Conservation (phyloP, 257 asterid species). For the Gynochthodes officinalis region DNA sequence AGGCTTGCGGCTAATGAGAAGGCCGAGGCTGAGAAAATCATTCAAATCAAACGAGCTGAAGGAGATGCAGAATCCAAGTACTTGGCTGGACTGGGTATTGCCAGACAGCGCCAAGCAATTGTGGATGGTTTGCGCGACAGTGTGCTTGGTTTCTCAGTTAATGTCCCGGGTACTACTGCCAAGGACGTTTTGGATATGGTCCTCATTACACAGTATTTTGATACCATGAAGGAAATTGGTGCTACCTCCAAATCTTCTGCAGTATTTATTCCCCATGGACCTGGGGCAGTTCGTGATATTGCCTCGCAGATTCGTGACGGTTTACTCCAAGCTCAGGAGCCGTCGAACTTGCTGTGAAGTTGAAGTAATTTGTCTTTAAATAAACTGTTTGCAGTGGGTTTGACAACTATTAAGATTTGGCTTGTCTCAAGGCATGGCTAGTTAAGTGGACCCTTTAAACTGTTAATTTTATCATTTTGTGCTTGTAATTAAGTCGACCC, state of each 20-base stretch:
- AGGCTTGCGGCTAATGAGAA: slow-evolving; percentile 50
- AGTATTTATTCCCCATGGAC: slow-evolving; percentile 54
- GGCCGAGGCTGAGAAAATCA: slow-evolving; percentile 56
- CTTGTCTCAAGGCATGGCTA: neutral
- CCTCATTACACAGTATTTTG: slow-evolving; percentile 54
- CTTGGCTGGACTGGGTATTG: slow-evolving; percentile 52
- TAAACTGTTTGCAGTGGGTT: neutral
- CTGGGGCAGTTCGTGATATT: slow-evolving; percentile 53
- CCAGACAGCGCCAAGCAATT: slow-evolving; percentile 60
- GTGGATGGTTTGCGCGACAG: slow-evolving; percentile 55
- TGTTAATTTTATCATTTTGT: too few species aligned
- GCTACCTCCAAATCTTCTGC: slow-evolving; percentile 55
- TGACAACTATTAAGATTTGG: neutral
- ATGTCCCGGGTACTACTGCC: slow-evolving; percentile 57
- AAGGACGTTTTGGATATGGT: slow-evolving; percentile 63
- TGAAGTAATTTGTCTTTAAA: neutral
- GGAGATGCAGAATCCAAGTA: slow-evolving; percentile 61
- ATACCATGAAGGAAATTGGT: slow-evolving; percentile 59
- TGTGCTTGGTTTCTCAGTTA: slow-evolving; percentile 47
- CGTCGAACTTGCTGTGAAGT: slow-evolving; percentile 10
- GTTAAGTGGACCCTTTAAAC: too few species aligned
- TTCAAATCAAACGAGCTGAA: slow-evolving; percentile 56
- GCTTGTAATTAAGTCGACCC: too few species aligned
- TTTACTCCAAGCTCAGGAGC: slow-evolving; percentile 38
- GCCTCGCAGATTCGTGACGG: slow-evolving; percentile 53